Evolutionary conservation across 2,329 filamentous ascomycete genomes (phyloP), one percentile per base, ranked within the genome.

Genomic region (Diaporthe batatas): DNA sequence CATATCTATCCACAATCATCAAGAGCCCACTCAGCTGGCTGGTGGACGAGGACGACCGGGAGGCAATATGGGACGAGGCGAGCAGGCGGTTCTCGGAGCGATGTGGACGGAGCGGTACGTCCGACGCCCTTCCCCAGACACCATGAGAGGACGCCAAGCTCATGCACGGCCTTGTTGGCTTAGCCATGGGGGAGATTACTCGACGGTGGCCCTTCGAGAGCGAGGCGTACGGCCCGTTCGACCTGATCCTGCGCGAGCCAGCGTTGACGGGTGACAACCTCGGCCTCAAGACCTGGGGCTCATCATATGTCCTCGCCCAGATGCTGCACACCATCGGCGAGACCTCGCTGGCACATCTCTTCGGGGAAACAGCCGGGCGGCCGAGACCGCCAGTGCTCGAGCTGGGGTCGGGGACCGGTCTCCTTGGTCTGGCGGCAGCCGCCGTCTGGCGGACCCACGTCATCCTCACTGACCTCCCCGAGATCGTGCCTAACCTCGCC

Each of bases 241-340:
- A 91, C 58, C 85, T 99, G 67, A 87, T 88, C 47, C 90, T 99
- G 51, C 89, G 94, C 72, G 96, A 99, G 80, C 96, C 96, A 1
- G 91, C 95, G 0, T 86, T 98, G 71, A 97, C 94, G 0, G 93
- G 93, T 8, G 96, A 98, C 81, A 93, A 94, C 73, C 86, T 98
- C 23, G 96, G 96, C 1, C 88, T 97, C 81, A 98, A 99, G 82
- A 99, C 96, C 0, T 98, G 96, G 96, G 94, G 93, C 0, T 96
- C 95, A 0, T 96, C 95, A 0, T 97, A 95, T 79, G 88, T 97
- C 2, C 90, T 98, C 6, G 93, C 96, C 0, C 92, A 90, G 76
- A 90, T 93, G 32, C 88, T 98, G 34, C 84, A 85, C 25, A 79
- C 79, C 16, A 83, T 91, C 51, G 82, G 79, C 10, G 81, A 80